Base-by-base conservation (phyloP, 1,284 basidiomycete species). In the Ceraceosorus bombacis region DNA sequence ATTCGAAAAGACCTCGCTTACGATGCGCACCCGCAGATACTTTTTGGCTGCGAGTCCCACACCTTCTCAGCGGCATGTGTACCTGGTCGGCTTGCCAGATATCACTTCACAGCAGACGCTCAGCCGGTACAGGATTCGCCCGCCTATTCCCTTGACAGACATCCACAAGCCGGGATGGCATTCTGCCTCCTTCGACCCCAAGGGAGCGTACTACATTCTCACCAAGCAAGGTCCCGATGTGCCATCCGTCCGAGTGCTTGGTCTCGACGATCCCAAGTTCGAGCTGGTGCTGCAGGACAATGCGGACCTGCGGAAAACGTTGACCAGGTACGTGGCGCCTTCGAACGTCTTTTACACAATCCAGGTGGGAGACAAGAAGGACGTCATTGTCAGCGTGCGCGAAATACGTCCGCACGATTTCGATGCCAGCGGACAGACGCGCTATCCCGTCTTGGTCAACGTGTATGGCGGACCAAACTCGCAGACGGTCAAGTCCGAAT, bases 331-430 rank as follows among this genome's bases (percentile, higher is more conserved):
- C 78, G 86, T 89, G 70, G 80, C 85, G 12, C 87, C 92, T 0
- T 84, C 85, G 1, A 81, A 88, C 49, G 81, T 82, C 5, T 83
- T 65, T 55, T 74, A 74, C 69, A 73, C 65, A 54, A 57, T 60
- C 41, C 67, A 67, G 4, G 46, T 60, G 39, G 41, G 52, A 1
- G 62, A 63, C 41, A 65, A 65, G 8, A 58, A 38, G 12, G 17
- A 17, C 41, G 17, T 69, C 87, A 88, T 88, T 72, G 81, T 94
- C 55, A 94, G 93, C 77, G 87, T 88, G 57, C 83, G 88, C 68
- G 93, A 96, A 80, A 84, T 94, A 66, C 84, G 90, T 12, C 94
- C 94, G 13, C 89, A 90, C 5, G 83, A 85, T 65, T 89, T 97
- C 84, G 94, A 98, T 73, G 85, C 88, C 66, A 86, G 88, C 7